These are phyloP conservation scores for Hyaloscypha variabilis DNA, from an alignment of 495 filamentous ascomycete genomes.

Conservation along the genomic window DNA sequence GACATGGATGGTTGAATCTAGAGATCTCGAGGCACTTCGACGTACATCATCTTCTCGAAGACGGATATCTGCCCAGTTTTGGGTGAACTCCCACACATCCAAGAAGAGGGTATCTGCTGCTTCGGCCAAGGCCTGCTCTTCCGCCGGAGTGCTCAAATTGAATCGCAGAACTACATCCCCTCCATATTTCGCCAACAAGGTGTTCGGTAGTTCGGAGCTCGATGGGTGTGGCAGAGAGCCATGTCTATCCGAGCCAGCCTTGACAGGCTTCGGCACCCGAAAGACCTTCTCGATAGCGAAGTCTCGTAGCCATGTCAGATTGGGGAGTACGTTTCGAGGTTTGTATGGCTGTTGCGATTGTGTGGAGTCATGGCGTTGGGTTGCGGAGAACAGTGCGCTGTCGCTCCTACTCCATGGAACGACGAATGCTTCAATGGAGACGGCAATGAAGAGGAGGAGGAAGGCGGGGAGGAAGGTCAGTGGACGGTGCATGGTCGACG, in stretches of 20 bases:
- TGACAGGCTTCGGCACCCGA: slow-evolving; percentile 44
- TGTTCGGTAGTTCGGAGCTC: slow-evolving; percentile 42
- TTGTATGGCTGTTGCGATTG: slow-evolving; percentile 6
- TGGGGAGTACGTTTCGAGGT: slow-evolving; percentile 35
- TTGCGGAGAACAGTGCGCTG: slow-evolving; percentile 14
- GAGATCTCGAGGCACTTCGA: slow-evolving; percentile 15
- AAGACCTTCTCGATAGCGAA: slow-evolving; percentile 66
- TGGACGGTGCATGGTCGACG: slow-evolving; percentile 5
- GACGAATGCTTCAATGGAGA: slow-evolving; percentile 27
- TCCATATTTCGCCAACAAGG: slow-evolving; percentile 67
- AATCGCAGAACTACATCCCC: slow-evolving; percentile 88
- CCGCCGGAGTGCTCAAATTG: slow-evolving; percentile 68
- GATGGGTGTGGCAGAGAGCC: slow-evolving; percentile 24
- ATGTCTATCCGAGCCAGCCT: slow-evolving; percentile 20
- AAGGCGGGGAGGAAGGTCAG: slow-evolving; percentile 15
- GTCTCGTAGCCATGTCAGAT: slow-evolving; percentile 63
- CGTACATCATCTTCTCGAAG: slow-evolving; percentile 75
- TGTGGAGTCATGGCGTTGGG: slow-evolving; percentile 6
- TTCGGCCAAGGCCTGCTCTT: slow-evolving; percentile 72
- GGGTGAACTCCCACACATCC: slow-evolving; percentile 87
- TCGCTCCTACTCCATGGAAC: slow-evolving; percentile 27
- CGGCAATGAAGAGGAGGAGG: slow-evolving; percentile 14
- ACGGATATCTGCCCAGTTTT: slow-evolving; percentile 85
- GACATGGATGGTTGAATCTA: background rate
- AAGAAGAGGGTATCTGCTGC: slow-evolving; percentile 77